These are phyloP conservation scores for Colletotrichum musae DNA, from an alignment of 2,329 filamentous ascomycete genomes.

Conservation along the genomic window DNA sequence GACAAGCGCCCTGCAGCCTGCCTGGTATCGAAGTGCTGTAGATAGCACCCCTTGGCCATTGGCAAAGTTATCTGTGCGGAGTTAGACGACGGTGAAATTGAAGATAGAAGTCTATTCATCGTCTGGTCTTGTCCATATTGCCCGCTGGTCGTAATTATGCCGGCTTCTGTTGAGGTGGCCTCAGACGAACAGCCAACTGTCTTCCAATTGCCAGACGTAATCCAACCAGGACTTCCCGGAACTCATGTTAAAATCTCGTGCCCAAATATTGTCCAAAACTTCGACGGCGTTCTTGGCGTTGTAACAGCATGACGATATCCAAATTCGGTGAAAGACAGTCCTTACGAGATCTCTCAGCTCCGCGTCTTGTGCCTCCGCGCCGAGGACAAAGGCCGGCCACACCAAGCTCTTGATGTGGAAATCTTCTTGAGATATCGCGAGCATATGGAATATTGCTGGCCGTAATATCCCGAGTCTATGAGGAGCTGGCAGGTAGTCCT, in stretches of 20 bases:
- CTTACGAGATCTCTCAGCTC: slow-evolving; percentile 17
- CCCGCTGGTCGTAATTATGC: too few relatives aligned
- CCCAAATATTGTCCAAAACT: slow-evolving; percentile 30
- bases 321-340: slow-evolving; percentile 23
- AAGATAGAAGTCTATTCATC: too few relatives aligned
- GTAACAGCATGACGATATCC: slow-evolving; percentile 35
- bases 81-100: too few relatives aligned
- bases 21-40: neutral
- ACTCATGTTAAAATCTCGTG: neutral
- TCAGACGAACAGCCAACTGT: slow-evolving; percentile 32
- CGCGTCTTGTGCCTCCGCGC: slow-evolving; percentile 15
- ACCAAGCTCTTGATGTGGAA: slow-evolving; percentile 37
- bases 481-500: neutral
- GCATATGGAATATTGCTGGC: slow-evolving; percentile 27
- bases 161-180: neutral
- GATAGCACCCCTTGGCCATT: neutral
- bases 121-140: too few relatives aligned
- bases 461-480: neutral
- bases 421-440: slow-evolving; percentile 16
- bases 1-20: slow-evolving; percentile 26
- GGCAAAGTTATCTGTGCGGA: neutral
- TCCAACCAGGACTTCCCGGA: slow-evolving; percentile 18
- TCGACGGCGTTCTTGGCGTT: slow-evolving; percentile 26
- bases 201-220: slow-evolving; percentile 30
- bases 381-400: slow-evolving; percentile 30